These are phyloP conservation scores for Epichloe coenophiala DNA, from an alignment of 2,329 filamentous ascomycete genomes.

Conservation along the genomic window DNA sequence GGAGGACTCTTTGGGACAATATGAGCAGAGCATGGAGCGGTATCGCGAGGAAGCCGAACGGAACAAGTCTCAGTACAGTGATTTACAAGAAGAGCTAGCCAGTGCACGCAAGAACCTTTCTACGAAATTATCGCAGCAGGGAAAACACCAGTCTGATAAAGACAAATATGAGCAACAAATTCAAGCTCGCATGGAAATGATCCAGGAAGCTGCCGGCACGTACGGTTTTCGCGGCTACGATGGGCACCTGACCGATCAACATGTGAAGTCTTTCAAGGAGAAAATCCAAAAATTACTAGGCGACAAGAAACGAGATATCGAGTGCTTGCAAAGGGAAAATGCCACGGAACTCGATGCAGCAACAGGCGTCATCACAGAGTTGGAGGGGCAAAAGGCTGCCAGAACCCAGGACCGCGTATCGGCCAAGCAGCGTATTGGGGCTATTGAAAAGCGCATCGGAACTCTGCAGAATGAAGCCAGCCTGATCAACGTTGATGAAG, in stretches of 20 bases:
- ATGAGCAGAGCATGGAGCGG: conserved; percentile 58
- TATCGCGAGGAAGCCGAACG: conserved; percentile 50
- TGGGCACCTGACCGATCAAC: conserved; percentile 57
- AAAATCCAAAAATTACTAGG: conserved; percentile 59
- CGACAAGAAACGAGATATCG: conserved; percentile 69
- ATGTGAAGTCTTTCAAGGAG: conserved; percentile 64
- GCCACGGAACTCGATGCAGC: conserved; percentile 61
- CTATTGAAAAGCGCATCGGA: conserved; percentile 58
- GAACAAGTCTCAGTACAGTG: conserved; percentile 49
- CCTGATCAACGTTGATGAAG: conserved; percentile 74
- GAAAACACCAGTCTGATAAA: conserved; percentile 74
- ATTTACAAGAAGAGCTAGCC: conserved; percentile 41
- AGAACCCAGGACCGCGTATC: conserved; percentile 61
- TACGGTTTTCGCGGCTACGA: conserved; percentile 81
- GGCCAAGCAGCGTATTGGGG: conserved; percentile 56
- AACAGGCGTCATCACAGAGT: conserved; percentile 56
- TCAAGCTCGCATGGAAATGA: conserved; percentile 53
- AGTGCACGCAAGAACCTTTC: conserved; percentile 33
- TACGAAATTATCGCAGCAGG: conserved; percentile 48
- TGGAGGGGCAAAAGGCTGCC: conserved; percentile 61
- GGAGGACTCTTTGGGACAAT: conserved; percentile 57
- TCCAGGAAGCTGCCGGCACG: conserved; percentile 62
- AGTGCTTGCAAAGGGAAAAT: conserved; percentile 60
- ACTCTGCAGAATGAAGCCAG: conserved; percentile 55
- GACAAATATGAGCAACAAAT: conserved; percentile 75